Conservation (phyloP, 495 filamentous ascomycete genomes). For the Bacidia gigantensis region DNA sequence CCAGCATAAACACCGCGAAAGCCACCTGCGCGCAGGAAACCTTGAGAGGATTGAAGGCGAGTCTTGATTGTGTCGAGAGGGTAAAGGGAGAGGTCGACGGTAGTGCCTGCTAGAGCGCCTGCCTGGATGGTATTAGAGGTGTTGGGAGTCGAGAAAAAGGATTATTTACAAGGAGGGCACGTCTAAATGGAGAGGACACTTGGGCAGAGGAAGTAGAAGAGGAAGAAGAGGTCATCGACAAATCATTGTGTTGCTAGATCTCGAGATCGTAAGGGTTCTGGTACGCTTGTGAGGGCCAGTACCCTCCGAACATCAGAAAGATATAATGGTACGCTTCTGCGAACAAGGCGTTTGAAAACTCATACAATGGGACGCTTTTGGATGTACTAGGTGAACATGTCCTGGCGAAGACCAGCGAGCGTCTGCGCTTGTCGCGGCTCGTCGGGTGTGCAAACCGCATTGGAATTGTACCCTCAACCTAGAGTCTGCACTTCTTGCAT, state of each 20-base stretch:
- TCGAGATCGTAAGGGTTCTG: too few species aligned
- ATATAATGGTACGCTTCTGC: too few species aligned
- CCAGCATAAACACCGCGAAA: slow-evolving; percentile 64
- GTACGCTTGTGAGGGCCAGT: too few species aligned
- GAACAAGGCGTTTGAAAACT: too few species aligned
- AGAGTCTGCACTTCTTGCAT: too few species aligned
- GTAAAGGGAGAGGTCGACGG: slow-evolving; percentile 81
- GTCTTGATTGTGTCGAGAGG: slow-evolving; percentile 89
- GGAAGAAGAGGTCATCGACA: not conserved
- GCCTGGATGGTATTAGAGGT: slow-evolving; percentile 30
- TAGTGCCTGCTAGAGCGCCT: slow-evolving; percentile 71
- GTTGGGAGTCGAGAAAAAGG: not conserved
- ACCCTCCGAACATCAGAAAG: too few species aligned
- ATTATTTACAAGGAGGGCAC: slow-evolving; percentile 13
- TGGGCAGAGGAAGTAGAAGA: not conserved
- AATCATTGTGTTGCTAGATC: too few species aligned
- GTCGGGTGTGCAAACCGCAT: too few species aligned
- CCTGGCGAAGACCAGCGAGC: not conserved
- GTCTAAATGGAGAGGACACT: slow-evolving; percentile 8
- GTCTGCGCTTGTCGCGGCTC: not conserved
- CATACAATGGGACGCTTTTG: too few species aligned
- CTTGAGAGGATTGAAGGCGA: slow-evolving; percentile 73
- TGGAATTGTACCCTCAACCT: too few species aligned
- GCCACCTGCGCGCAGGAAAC: slow-evolving; percentile 59
- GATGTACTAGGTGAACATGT: too few species aligned